A percentile compares a stretch with the other conserved stretches of the same genome.
Conservation (phyloP, 306 rosid genomes). For the Vigna unguiculata region DNA sequence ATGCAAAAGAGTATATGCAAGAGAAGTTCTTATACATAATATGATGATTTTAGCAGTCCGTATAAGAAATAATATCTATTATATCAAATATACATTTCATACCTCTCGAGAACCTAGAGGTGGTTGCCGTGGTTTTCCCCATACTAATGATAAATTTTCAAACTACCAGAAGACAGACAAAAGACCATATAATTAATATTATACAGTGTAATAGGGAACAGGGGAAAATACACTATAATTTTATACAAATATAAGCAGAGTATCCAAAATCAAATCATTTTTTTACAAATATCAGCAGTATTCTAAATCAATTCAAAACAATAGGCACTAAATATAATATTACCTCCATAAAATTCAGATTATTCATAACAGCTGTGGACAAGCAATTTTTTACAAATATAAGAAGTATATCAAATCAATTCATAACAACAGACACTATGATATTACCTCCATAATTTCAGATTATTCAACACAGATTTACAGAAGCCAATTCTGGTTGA, state of each 20-base stretch:
- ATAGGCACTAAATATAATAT: slow-evolving; percentile 17
- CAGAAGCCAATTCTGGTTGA: too few relatives aligned
- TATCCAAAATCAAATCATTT: too few relatives aligned
- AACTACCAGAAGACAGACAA: slow-evolving; percentile 61
- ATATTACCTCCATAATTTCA: too few relatives aligned
- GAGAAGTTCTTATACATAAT: slow-evolving; percentile 33
- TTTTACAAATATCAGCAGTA: too few relatives aligned
- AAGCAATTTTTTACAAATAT: too few relatives aligned
- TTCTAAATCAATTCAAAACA: neutral
- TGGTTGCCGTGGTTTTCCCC: slow-evolving; percentile 94
- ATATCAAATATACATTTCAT: slow-evolving; percentile 43
- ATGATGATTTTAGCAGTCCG: neutral
- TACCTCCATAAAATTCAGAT: slow-evolving; percentile 33
- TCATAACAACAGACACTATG: too few relatives aligned
- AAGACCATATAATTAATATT: slow-evolving; percentile 21
- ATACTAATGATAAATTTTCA: slow-evolving; percentile 70
- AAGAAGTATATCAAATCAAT: too few relatives aligned
- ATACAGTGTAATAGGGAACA: slow-evolving; percentile 15
- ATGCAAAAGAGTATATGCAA: slow-evolving; percentile 16
- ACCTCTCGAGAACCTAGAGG: slow-evolving; percentile 90
- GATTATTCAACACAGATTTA: too few relatives aligned
- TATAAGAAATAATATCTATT: slow-evolving; percentile 25
- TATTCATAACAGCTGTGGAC: slow-evolving; percentile 17
- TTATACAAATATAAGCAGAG: slow-evolving; percentile 22
- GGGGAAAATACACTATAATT: neutral